Base-by-base conservation (phyloP, 2,329 filamentous ascomycete species). In the Aspergillus viridinutans region DNA sequence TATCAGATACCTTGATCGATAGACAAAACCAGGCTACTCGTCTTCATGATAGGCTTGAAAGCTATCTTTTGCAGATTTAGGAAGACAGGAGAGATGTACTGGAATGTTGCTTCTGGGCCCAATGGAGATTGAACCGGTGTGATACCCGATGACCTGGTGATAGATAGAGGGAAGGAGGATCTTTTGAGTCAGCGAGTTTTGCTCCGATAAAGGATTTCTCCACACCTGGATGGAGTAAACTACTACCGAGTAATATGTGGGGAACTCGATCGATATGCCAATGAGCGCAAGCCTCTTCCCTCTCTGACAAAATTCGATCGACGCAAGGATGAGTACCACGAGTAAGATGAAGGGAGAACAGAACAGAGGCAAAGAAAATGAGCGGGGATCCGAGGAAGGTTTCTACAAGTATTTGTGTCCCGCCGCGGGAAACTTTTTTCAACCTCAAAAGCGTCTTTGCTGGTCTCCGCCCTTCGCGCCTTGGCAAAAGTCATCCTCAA, bases 1-100 rank as follows among this genome's bases (percentile, higher is more conserved):
- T 67, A 67, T 64, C 64, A 68, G 69, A 67, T 74, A 74, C 73
- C 73, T 75, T 75, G 73, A 75, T 75, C 71, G 61, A 61, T 60
- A 64, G 71, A 72, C 61, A 72, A 72, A 66, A 64, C 72, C 70
- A 67, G 50, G 61, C 70, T 73, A 73, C 71, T 73, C 63, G 68
- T 69, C 62, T 69, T 73, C 72, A 74, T 74, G 66, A 62, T 47
- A 7, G 43, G 43, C 43, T 47, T 47, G 43, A 25, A 71, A 63
- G 67, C 66, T 62, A 59, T 62, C 60, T 52, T 54, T 58, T 60
- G 57, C 48, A 61, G 60, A 51, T 54, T 55, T 49, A 56, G 57
- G 55, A 60, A 59, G 61, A 64, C 61, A 58, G 58, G 61, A 66
- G 67, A 58, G 64, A 58, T 65, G 63, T 70, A 67, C 68, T 71